Evolutionary conservation across 306 rosid species (phyloP).

Genomic region (Canavalia ensiformis): DNA sequence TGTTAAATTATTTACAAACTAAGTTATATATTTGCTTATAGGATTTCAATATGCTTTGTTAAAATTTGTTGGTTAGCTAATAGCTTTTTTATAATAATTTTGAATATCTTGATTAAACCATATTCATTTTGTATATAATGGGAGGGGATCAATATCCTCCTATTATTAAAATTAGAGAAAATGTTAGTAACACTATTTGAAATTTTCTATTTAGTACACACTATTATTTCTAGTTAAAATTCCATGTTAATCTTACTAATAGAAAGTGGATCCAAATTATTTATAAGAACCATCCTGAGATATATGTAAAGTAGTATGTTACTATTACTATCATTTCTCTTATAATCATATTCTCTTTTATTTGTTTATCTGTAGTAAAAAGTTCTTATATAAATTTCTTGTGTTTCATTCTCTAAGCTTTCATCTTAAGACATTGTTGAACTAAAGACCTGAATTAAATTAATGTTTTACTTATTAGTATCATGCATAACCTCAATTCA

Average conservation of each 20-base stretch:
- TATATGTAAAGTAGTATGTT: neutral
- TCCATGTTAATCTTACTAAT: neutral
- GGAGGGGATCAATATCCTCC: neutral
- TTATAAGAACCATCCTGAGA: constrained; percentile 8
- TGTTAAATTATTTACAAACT: constrained; percentile 27
- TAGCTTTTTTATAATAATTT: constrained; percentile 10
- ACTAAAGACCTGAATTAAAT: constrained; percentile 23
- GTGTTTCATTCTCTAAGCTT: neutral
- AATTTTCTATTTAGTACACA: neutral
- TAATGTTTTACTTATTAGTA: neutral
- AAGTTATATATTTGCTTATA: constrained; percentile 27
- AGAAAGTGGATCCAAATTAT: neutral
- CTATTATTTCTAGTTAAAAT: neutral
- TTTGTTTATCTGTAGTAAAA: constrained; percentile 6
- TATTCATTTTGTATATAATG: neutral
- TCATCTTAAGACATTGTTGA: constrained; percentile 11
- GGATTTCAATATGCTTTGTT: neutral
- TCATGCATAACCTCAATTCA: constrained; percentile 8
- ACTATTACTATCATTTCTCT: neutral
- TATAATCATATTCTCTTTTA: constrained; percentile 8
- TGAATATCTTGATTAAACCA: constrained; percentile 17
- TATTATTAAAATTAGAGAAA: neutral
- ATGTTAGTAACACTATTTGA: neutral
- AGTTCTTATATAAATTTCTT: neutral
- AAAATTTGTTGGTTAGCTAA: constrained; percentile 25